These are phyloP conservation scores for Penicillium pulvis DNA, from an alignment of 495 filamentous ascomycete species.

Conservation along the genomic window DNA sequence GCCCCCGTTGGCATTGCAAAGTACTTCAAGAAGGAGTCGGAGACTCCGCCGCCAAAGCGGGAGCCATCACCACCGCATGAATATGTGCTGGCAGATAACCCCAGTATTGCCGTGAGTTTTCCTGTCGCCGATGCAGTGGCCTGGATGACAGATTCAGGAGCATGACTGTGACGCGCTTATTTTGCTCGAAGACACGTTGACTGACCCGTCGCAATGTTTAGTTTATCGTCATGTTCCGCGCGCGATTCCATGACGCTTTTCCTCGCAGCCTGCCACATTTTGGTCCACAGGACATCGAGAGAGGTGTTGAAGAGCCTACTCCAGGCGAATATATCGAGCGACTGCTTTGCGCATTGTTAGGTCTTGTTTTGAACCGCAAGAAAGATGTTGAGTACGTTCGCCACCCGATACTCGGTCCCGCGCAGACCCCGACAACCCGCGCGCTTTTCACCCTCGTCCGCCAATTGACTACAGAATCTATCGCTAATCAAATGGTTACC, in stretches of 20 bases:
- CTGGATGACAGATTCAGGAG: constrained; percentile 1
- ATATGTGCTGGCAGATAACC: constrained; percentile 83
- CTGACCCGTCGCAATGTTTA: constrained; percentile 50
- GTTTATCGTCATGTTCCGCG: constrained; percentile 98
- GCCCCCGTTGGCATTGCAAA: constrained; percentile 47
- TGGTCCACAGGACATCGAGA: constrained; percentile 93
- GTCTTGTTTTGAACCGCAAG: constrained; percentile 90
- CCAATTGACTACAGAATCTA: constrained; percentile 12
- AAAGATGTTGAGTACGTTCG: constrained; percentile 92
- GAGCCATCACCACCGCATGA: constrained; percentile 86
- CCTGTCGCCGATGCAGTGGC: constrained; percentile 1
- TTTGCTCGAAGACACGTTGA: constrained; percentile 33
- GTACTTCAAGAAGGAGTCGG: constrained; percentile 53
- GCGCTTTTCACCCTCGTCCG: constrained; percentile 15
- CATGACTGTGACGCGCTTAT: constrained; percentile 37
- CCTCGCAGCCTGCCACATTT: constrained; percentile 83
- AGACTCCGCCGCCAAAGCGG: constrained; percentile 70
- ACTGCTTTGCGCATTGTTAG: constrained; percentile 84
- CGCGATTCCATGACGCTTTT: constrained; percentile 87
- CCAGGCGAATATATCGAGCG: constrained; percentile 85
- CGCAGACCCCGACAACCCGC: constrained; percentile 12
- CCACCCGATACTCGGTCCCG: constrained; percentile 28
- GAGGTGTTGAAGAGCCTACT: constrained; percentile 71
- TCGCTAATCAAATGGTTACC: constrained; percentile 15
- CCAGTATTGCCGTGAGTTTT: constrained; percentile 79